A percentile compares a stretch with the other conserved stretches of the same genome.
phyloP scores from a whole-genome alignment of 1,284 basidiomycete genomes.

The Austroboletus rostrupii region DNA sequence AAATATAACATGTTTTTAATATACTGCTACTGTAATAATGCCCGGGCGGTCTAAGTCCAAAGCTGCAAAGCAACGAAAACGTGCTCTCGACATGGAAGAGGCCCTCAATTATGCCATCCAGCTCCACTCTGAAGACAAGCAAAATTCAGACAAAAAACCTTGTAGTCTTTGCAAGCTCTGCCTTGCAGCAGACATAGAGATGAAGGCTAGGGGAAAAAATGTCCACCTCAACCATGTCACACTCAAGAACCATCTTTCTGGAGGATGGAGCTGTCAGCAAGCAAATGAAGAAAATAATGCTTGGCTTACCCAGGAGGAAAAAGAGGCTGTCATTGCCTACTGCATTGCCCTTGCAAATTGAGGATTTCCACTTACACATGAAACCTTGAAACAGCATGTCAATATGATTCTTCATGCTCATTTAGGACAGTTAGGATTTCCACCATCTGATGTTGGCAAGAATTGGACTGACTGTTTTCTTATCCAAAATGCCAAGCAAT shows the following conservation, averaged over 20 bases:
- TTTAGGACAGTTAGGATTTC: not conserved
- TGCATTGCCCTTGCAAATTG: not conserved
- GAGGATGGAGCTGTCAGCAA: constrained; percentile 1
- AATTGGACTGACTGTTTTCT: constrained; percentile 1
- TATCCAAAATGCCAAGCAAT: no score
- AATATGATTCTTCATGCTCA: not conserved
- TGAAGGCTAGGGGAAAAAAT: not conserved
- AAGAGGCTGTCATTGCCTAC: not conserved
- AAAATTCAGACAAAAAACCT: not conserved
- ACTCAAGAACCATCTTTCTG: not conserved
- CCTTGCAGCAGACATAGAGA: not conserved
- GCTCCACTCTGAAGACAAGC: not conserved
- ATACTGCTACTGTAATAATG: not conserved
- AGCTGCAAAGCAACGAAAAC: not conserved
- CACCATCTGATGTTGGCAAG: not conserved
- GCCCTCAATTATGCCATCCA: constrained; percentile 1
- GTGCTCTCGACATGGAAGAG: not conserved
- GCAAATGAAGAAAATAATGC: constrained; percentile 3
- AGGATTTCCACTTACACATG: constrained; percentile 1
- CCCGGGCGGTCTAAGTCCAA: not conserved
- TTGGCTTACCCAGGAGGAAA: constrained; percentile 3
- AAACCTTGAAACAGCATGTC: not conserved
- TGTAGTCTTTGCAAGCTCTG: not conserved
- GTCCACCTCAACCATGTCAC: not conserved
- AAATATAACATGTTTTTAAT: not conserved